Conservation (phyloP, 257 asterid species). For the Rehmannia glutinosa region DNA sequence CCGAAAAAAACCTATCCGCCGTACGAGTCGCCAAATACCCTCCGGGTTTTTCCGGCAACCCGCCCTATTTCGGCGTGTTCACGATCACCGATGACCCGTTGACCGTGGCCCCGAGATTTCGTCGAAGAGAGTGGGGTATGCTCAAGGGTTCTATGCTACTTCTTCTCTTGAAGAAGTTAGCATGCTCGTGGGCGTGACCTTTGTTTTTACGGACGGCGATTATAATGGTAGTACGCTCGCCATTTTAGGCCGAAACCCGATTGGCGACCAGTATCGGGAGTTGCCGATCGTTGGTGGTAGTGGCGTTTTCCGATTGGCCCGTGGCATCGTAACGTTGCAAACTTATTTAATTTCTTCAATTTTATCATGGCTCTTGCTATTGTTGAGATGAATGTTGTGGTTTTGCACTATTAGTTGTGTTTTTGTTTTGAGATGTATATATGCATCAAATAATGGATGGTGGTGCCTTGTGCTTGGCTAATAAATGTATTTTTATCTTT, state of each 20-base stretch:
- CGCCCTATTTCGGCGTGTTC: slow-evolving; percentile 26
- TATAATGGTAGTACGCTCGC: slow-evolving; percentile 34
- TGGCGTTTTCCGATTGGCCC: slow-evolving; percentile 36
- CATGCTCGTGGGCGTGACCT: slow-evolving; percentile 25
- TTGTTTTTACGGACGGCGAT: slow-evolving; percentile 26
- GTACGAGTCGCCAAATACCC: slow-evolving; percentile 28
- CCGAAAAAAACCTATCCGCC: slow-evolving; percentile 27
- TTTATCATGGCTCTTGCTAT: slow-evolving; percentile 15
- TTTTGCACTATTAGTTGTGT: slow-evolving; percentile 8
- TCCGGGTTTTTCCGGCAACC: slow-evolving; percentile 8
- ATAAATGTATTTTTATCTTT: neutral
- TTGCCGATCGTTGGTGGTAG: slow-evolving; percentile 36
- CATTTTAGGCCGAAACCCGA: slow-evolving; percentile 27
- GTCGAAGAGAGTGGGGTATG: slow-evolving; percentile 32
- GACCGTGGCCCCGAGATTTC: slow-evolving; percentile 16
- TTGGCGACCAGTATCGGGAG: slow-evolving; percentile 28
- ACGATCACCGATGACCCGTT: slow-evolving; percentile 32
- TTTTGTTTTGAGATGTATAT: neutral
- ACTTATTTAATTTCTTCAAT: slow-evolving; percentile 23
- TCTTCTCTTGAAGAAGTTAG: slow-evolving; percentile 21
- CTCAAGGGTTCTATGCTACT: slow-evolving; percentile 33
- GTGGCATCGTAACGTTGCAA: slow-evolving; percentile 30
- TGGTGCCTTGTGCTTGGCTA: neutral
- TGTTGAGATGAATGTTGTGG: slow-evolving; percentile 22
- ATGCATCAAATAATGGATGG: neutral